Evolutionary conservation across 140 eudicot species (phyloP).

Genomic region (Bidens hawaiensis): DNA sequence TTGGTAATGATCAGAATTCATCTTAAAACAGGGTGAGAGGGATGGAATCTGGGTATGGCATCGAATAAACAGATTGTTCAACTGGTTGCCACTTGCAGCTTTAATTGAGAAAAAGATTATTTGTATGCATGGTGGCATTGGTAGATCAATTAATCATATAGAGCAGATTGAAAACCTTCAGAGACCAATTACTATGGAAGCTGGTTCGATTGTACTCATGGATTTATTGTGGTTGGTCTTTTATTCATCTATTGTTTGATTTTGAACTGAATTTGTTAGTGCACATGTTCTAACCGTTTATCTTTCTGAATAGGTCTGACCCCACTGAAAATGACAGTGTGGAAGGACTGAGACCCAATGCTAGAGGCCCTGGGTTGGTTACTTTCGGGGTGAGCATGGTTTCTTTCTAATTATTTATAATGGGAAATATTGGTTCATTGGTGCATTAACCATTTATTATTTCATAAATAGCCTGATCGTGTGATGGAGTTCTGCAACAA

Average conservation of each 20-base stretch:
- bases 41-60: conserved; percentile 99
- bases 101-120: conserved; percentile 90
- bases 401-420: not conserved
- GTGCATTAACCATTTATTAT: not conserved
- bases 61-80: conserved; percentile 83
- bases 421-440: not conserved
- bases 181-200: conserved; percentile 96
- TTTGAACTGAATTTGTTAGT: not conserved
- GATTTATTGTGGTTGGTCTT: conserved; percentile 76
- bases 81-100: conserved; percentile 97
- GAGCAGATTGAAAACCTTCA: conserved; percentile 91
- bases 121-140: conserved; percentile 99
- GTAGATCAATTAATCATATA: conserved; percentile 90
- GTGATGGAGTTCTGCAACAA: conserved; percentile 96
- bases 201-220: conserved; percentile 97
- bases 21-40: conserved; percentile 74
- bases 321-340: conserved; percentile 97
- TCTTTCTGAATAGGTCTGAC: conserved; percentile 70
- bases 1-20: not conserved
- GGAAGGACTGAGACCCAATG: conserved; percentile 96
- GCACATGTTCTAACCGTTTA: not conserved
- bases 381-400: conserved; percentile 85
- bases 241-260: not conserved
- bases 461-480: conserved; percentile 72
- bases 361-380: conserved; percentile 97